phyloP scores from a whole-genome alignment of 345 rosid genomes.

The Citrus hindsii region DNA sequence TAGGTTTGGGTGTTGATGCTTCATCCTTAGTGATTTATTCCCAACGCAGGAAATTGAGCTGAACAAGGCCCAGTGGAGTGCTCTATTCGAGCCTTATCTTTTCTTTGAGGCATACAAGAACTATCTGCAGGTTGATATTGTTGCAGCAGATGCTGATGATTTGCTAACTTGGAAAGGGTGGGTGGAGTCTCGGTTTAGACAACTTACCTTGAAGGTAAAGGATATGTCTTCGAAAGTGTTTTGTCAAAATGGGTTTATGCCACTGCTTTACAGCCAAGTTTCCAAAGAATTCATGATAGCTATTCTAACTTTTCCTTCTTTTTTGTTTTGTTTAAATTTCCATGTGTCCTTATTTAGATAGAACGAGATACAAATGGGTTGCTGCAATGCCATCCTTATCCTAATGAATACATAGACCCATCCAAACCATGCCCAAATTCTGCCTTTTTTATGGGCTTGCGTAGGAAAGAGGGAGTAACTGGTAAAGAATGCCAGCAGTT shows the following conservation, averaged over 20 bases:
- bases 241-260: background rate
- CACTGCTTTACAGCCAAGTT: constrained; percentile 5
- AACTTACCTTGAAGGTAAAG: constrained; percentile 61
- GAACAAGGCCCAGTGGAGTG: constrained; percentile 58
- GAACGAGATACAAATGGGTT: constrained; percentile 70
- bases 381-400: constrained; percentile 80
- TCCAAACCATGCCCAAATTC: constrained; percentile 58
- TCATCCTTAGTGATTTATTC: constrained; percentile 1
- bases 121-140: constrained; percentile 66
- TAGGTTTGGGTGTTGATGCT: constrained; percentile 3
- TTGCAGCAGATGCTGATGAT: constrained; percentile 56
- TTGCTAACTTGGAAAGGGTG: constrained; percentile 74
- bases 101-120: constrained; percentile 73
- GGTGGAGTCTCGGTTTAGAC: constrained; percentile 80
- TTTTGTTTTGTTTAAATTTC: background rate
- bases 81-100: constrained; percentile 58
- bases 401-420: constrained; percentile 49
- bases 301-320: background rate
- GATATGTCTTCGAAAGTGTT: constrained; percentile 2
- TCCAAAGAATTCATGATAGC: background rate
- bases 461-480: constrained; percentile 54
- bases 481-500: constrained; percentile 74
- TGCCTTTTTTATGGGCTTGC: constrained; percentile 79
- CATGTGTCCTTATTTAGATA: constrained; percentile 42
- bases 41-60: constrained; percentile 55